Evolutionary conservation across 352 stramenopile genomes (phyloP), one percentile per base, ranked within the genome.

Genomic region (Globisporangium echinulatum): DNA sequence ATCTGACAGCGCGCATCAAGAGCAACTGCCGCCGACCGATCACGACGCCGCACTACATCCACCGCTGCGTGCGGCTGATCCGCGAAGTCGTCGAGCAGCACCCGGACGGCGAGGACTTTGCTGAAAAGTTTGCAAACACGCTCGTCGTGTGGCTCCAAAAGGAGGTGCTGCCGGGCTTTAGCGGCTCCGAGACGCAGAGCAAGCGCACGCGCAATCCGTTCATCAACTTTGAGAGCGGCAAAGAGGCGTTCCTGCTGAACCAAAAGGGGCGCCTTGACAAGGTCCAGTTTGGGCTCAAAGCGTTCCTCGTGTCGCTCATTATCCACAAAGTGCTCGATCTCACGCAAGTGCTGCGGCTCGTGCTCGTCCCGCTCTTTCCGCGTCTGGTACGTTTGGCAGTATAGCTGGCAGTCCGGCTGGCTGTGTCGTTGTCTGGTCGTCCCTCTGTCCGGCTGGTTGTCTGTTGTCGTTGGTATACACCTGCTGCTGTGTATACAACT

Each of bases 291-390:
- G 86, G 86, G 11, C 63, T 95, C 49, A 95, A 95, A 68, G 79
- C 79, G 15, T 95, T 95, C 50, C 62, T 95, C 38, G 71, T 94
- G 6, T 90, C 83, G 37, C 64, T 95, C 8, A 71, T 91, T 47
- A 74, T 92, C 14, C 84, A 95, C 62, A 92, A 91, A 67, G 83
- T 95, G 25, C 59, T 95, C n/a, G 84, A 95, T 51, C 69, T 95
- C 0, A 75, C 82, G 1, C 86, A 95, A 59, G 78, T 95, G 38
- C 72, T 95, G 15, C 82, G 84, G n/a, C 74, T 92, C 43, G 86
- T 92, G 39, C 67, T 95, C 37, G 81, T 90, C 5, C 86, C 86
- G 17, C 72, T 92, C 15, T 95, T 95, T 55, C 84, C 84, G 36
- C 77, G 84, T 56, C 46, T 91, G 66, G 77, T 87, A 73, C 33